A percentile compares a stretch with the other conserved stretches of the same genome.
These are phyloP conservation scores for Trametes punicea DNA, from an alignment of 768 basidiomycete genomes.

Conservation along the genomic window DNA sequence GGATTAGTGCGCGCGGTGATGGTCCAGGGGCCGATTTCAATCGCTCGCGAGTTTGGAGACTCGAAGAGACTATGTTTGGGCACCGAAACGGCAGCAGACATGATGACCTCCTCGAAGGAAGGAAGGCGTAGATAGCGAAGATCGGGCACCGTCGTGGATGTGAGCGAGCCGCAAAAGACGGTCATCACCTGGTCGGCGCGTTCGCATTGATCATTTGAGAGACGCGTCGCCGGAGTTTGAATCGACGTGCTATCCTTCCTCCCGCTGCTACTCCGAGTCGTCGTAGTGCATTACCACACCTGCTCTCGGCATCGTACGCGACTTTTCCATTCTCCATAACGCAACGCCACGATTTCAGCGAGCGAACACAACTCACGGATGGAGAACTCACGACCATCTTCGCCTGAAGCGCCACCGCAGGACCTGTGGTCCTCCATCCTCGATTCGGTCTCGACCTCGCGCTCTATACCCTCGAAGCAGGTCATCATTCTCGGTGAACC, in stretches of 20 bases:
- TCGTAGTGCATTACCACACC: background rate
- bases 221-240: slow-evolving; percentile 23
- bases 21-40: slow-evolving; percentile 64
- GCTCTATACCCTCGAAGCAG: slow-evolving; percentile 84
- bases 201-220: background rate
- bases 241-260: slow-evolving; percentile 3
- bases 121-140: background rate
- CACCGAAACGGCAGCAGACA: slow-evolving; percentile 44
- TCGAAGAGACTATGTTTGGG: slow-evolving; percentile 68
- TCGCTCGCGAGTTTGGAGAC: slow-evolving; percentile 64
- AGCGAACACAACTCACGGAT: too few species aligned
- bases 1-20: slow-evolving; percentile 71
- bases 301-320: background rate
- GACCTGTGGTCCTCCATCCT: slow-evolving; percentile 94
- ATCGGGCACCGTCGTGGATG: slow-evolving; percentile 1
- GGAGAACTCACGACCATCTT: slow-evolving; percentile 54
- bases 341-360: too few species aligned
- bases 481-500: slow-evolving; percentile 81
- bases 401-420: slow-evolving; percentile 70
- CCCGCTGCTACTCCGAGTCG: background rate
- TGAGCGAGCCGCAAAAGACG: background rate
- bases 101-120: slow-evolving; percentile 28
- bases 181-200: too few species aligned
- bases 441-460: slow-evolving; percentile 77
- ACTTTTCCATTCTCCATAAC: too few species aligned